Evolutionary conservation across 345 rosid genomes (phyloP).

Genomic region (Eucalyptus caleyi): DNA sequence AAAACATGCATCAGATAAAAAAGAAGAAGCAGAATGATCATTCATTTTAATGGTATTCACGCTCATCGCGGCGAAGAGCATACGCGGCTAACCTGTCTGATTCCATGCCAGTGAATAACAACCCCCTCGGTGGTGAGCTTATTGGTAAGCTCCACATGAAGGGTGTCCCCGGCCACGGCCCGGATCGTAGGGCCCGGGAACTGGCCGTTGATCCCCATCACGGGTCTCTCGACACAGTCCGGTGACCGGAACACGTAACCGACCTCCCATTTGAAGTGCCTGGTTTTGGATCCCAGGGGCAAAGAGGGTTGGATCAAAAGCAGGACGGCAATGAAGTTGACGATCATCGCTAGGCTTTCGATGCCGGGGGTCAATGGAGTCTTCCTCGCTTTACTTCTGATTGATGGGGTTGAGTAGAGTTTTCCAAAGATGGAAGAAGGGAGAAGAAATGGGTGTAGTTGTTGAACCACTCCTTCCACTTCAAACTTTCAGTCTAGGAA

Average conservation of each 20-base stretch:
- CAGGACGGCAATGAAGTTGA: neutral
- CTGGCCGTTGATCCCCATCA: constrained; percentile 72
- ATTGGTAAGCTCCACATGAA: constrained; percentile 46
- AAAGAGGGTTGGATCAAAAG: neutral
- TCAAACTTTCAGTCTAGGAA: no score
- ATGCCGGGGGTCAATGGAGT: neutral
- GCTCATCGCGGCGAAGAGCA: neutral
- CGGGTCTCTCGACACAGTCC: constrained; percentile 50
- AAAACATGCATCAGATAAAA: neutral
- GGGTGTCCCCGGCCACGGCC: constrained; percentile 49
- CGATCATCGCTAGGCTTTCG: neutral
- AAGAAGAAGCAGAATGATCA: neutral
- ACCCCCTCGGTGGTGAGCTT: constrained; percentile 68
- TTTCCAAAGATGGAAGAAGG: neutral
- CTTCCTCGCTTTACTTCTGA: neutral
- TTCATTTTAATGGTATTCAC: neutral
- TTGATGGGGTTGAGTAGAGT: neutral
- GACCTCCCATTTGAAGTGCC: constrained; percentile 52
- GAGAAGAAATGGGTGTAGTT: neutral
- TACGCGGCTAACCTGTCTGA: constrained; percentile 45
- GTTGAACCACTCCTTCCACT: neutral
- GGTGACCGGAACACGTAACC: constrained; percentile 52
- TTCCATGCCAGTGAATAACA: constrained; percentile 95
- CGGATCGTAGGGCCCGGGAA: constrained; percentile 82
- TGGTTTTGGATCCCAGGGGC: neutral